Evolutionary conservation across 345 rosid species (phyloP).

Genomic region (Tarenaya hassleriana): DNA sequence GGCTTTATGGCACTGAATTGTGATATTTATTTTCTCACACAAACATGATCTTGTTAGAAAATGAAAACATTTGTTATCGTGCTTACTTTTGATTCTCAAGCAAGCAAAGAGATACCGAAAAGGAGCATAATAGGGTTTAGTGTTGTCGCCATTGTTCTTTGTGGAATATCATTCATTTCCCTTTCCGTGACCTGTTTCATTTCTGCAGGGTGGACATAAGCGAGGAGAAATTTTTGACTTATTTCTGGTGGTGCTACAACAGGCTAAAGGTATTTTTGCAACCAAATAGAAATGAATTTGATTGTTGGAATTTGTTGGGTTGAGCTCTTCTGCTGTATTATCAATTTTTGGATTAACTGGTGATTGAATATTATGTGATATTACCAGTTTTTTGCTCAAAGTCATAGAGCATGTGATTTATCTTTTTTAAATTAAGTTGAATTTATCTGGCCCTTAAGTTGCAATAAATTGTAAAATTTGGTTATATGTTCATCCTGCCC

Average conservation of each 20-base stretch:
- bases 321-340: neutral
- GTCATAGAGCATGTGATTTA: no score
- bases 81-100: neutral
- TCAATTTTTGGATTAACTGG: neutral
- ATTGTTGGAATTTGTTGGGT: slow-evolving; percentile 1
- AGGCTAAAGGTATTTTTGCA: slow-evolving; percentile 60
- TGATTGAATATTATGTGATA: slow-evolving; percentile 1
- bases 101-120: neutral
- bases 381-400: slow-evolving; percentile 5
- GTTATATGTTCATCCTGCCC: neutral
- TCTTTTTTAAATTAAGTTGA: neutral
- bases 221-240: slow-evolving; percentile 82
- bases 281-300: neutral
- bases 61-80: neutral
- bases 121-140: neutral
- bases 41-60: slow-evolving; percentile 2
- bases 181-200: slow-evolving; percentile 21
- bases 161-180: slow-evolving; percentile 3
- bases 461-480: neutral
- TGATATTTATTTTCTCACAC: neutral
- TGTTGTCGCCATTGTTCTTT: neutral
- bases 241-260: slow-evolving; percentile 98
- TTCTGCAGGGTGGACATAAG: slow-evolving; percentile 66
- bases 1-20: neutral
- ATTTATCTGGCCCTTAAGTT: neutral